Percentiles rank a stretch among this genome's conserved stretches.
Conservation (phyloP, 495 filamentous ascomycete genomes). For the Xylaria curta region DNA sequence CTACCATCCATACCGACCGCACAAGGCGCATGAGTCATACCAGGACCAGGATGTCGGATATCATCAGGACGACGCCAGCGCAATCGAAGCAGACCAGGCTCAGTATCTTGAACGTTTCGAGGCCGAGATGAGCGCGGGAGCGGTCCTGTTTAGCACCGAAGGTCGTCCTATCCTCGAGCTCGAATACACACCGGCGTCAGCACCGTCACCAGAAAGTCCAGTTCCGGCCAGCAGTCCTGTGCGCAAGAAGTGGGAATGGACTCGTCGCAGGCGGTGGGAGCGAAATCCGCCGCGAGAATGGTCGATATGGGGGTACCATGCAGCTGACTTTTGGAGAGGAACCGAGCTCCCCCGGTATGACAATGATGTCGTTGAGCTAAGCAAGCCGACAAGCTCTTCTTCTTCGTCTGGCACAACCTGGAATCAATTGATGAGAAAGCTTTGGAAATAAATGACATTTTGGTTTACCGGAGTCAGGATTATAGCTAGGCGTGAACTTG, state of each 20-base stretch:
- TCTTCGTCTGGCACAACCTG: neutral
- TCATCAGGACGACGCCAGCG: neutral
- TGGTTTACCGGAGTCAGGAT: neutral
- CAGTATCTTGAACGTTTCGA: constrained; percentile 5
- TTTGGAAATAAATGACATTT: neutral
- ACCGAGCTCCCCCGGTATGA: neutral
- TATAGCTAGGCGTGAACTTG: neutral
- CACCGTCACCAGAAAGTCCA: neutral
- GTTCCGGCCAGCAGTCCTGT: neutral
- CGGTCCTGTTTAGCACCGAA: neutral
- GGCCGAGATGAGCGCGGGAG: neutral
- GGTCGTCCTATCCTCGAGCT: neutral
- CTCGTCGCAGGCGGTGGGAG: neutral
- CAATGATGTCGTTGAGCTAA: neutral
- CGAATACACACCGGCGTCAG: neutral
- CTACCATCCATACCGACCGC: neutral
- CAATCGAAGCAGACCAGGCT: neutral
- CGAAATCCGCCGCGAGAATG: neutral
- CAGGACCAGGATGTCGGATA: neutral
- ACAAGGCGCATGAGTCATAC: neutral
- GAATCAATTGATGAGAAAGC: neutral
- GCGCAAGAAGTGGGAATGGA: neutral
- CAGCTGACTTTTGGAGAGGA: neutral
- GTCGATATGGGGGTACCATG: neutral
- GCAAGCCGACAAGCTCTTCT: neutral